A percentile compares a stretch with the other conserved stretches of the same genome.
Conservation (phyloP, 2,329 filamentous ascomycete genomes). For the Neophaeococcomyces mojaviensis region DNA sequence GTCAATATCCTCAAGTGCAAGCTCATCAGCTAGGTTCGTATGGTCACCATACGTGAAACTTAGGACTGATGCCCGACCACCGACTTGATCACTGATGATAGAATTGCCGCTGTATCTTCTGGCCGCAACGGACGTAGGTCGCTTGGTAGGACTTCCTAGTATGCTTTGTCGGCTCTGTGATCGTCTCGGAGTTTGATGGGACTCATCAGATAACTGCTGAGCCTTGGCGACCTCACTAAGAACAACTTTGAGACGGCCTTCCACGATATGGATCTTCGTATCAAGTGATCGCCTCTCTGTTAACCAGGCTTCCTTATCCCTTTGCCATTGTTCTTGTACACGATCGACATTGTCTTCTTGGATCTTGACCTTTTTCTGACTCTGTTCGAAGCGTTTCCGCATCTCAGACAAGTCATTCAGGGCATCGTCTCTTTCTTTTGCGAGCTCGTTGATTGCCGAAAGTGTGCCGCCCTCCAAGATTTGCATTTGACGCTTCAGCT, state of each 20-base stretch:
- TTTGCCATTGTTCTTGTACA: slow-evolving; percentile 71
- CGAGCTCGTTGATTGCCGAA: slow-evolving; percentile 74
- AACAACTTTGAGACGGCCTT: slow-evolving; percentile 73
- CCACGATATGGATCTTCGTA: slow-evolving; percentile 79
- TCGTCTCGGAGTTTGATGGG: neutral
- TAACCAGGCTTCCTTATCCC: slow-evolving; percentile 78
- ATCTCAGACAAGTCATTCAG: slow-evolving; percentile 64
- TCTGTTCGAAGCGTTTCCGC: slow-evolving; percentile 66
- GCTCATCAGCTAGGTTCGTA: slow-evolving; percentile 79
- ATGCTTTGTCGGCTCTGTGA: slow-evolving; percentile 19
- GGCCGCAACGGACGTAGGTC: slow-evolving; percentile 27
- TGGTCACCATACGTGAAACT: slow-evolving; percentile 49
- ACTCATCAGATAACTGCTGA: slow-evolving; percentile 12
- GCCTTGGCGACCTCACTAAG: slow-evolving; percentile 67
- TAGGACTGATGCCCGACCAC: slow-evolving; percentile 65
- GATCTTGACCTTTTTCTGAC: slow-evolving; percentile 67
- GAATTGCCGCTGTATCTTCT: slow-evolving; percentile 53
- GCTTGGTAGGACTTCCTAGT: slow-evolving; percentile 20
- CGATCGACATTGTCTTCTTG: slow-evolving; percentile 79
- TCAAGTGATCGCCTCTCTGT: slow-evolving; percentile 75
- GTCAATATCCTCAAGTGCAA: slow-evolving; percentile 78
- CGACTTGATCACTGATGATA: slow-evolving; percentile 42
- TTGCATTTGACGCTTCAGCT: slow-evolving; percentile 75
- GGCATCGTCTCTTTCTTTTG: slow-evolving; percentile 77
- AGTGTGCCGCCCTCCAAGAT: slow-evolving; percentile 81